Evolutionary conservation across 371 early-diverging fungal genomes (phyloP).

Genomic region (Dichotomocladium elegans): DNA sequence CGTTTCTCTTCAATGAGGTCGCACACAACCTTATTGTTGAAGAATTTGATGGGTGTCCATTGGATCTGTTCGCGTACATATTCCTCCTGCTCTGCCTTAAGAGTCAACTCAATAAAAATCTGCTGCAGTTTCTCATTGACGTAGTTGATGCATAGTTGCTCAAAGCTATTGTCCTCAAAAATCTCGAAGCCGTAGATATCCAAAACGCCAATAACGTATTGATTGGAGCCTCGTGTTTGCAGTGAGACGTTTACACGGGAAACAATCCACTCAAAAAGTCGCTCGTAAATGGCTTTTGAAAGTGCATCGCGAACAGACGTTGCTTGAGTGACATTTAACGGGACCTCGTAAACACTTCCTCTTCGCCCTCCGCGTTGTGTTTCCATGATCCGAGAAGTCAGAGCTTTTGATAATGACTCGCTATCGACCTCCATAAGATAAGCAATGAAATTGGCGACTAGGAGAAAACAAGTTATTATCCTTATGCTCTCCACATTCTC

Average conservation of each 20-base stretch:
- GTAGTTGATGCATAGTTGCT: conserved; percentile 99
- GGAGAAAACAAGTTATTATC: not conserved
- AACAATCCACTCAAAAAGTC: conserved; percentile 91
- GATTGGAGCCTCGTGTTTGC: conserved; percentile 57
- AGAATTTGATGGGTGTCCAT: conserved; percentile 99
- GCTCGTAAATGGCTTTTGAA: conserved; percentile 79
- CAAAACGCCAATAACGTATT: conserved; percentile 89
- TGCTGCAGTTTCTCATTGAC: conserved; percentile 99
- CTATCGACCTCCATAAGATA: conserved; percentile 71
- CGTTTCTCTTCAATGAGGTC: conserved; percentile 96
- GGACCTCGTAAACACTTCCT: conserved; percentile 76
- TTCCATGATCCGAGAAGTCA: conserved; percentile 73
- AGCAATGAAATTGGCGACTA: conserved; percentile 73
- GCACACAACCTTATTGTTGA: conserved; percentile 97
- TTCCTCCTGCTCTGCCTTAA: conserved; percentile 97
- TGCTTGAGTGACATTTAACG: conserved; percentile 80
- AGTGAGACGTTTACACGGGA: conserved; percentile 77
- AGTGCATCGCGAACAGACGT: conserved; percentile 82
- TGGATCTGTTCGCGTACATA: conserved; percentile 96
- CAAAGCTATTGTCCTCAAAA: conserved; percentile 97
- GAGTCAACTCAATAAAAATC: conserved; percentile 98
- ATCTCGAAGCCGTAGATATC: conserved; percentile 98
- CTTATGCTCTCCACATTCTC: not conserved
- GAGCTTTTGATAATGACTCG: conserved; percentile 59
- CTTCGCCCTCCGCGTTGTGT: conserved; percentile 80